Conservation (phyloP, 192 early-diverging fungal species). For the Glomus cerebriforme region DNA sequence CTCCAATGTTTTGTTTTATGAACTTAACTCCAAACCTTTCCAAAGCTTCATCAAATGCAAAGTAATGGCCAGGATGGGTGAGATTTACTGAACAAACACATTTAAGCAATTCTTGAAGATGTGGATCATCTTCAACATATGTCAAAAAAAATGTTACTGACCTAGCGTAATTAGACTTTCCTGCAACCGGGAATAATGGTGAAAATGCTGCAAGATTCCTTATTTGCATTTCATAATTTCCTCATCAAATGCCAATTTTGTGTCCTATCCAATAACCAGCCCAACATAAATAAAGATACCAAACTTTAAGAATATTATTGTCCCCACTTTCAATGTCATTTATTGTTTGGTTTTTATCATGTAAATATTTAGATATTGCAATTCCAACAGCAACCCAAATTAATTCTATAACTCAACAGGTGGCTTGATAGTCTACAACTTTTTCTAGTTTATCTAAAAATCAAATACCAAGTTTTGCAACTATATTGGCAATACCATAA, state of each 20-base stretch:
- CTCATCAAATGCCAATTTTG: not conserved
- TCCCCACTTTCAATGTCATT: not conserved
- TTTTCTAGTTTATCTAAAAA: conserved; percentile 8
- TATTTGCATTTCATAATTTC: not conserved
- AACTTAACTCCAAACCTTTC: not conserved
- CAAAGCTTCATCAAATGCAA: not conserved
- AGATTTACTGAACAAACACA: not conserved
- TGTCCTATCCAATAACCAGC: not conserved
- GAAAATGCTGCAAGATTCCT: not conserved
- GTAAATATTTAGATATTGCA: not conserved
- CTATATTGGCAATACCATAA: not conserved
- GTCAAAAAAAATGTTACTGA: not conserved
- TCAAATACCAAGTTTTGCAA: not conserved
- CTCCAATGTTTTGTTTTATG: conserved; percentile 7
- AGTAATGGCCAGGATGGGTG: conserved; percentile 1
- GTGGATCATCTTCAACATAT: not conserved
- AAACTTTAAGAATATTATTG: conserved; percentile 12
- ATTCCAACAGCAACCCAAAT: not conserved
- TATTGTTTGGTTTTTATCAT: not conserved
- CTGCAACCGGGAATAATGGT: not conserved
- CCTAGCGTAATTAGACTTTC: not conserved
- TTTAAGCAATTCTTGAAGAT: not conserved
- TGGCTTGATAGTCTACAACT: not conserved
- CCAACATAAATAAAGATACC: conserved; percentile 16
- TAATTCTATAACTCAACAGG: not conserved